Base-by-base conservation (phyloP, 148 eudicot genomes). In the Linanthus parryae region DNA sequence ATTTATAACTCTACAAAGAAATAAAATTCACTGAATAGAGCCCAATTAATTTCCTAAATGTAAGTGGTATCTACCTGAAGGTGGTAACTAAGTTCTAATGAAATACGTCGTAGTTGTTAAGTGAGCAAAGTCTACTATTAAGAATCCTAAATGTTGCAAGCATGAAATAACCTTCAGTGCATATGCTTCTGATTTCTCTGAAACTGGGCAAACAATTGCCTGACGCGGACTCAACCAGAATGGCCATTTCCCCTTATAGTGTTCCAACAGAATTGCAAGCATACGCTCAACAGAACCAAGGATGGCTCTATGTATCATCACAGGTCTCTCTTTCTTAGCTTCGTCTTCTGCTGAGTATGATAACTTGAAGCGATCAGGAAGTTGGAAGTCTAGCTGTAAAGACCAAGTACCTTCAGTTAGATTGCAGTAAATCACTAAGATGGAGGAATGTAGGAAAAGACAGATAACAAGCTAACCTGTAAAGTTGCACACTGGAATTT, bases 191-290 rank as follows among this genome's bases (percentile, higher is more conserved):
- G 96, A 84, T 74, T 77, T 88, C 65, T 80, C 88, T 8, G 99
- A 88, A 13, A 94, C 91, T 29, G 88, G 84, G 71, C 95, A 84
- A 52, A 94, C 95, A 36, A 88, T 84, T 38, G 82, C 81, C 65
- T 94, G 99, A 35, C 99, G 88, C 2, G 99, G 99, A 63, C 99
- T 94, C 7, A 84, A 82, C 99, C 99, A 94, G 65, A 94, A 80
- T 15, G 99, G 99, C 99, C 96, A 88, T 66, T 88, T 94, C 28
- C 99, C 99, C 71, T 94, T 94, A 37, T 71, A 84, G 68, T 94
- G 99, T 73, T 94, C 99, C 70, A 94, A 61, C n/a, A 94, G 86
- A 59, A 94, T 84, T 21, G 99, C 99, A 70, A 88, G 77, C 99
- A 94, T 88, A 22, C 99, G 75, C 62, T 94, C 99, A 61, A 94